These are phyloP conservation scores for Sphaceloma murrayae DNA, from an alignment of 2,329 filamentous ascomycete genomes.

Conservation along the genomic window DNA sequence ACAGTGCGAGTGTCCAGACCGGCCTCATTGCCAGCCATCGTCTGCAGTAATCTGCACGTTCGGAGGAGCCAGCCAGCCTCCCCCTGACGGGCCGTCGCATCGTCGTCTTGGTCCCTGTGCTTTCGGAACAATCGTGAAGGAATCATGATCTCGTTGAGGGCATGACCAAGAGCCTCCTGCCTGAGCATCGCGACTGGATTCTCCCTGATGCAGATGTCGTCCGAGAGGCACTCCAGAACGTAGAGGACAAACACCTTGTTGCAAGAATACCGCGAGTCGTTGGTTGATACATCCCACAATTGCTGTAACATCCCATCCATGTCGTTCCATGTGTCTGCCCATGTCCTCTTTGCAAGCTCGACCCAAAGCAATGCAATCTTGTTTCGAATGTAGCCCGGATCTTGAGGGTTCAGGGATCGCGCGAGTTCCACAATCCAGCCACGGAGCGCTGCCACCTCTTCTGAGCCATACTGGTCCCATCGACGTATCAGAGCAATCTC, in stretches of 20 bases:
- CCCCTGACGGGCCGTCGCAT: constrained; percentile 61
- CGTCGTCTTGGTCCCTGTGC: constrained; percentile 55
- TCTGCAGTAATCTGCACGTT: constrained; percentile 51
- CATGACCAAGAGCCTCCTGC: constrained; percentile 74
- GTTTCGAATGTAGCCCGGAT: constrained; percentile 78
- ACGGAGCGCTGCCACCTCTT: constrained; percentile 60
- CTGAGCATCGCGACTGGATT: constrained; percentile 76
- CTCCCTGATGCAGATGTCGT: constrained; percentile 87
- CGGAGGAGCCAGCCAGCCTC: constrained; percentile 81
- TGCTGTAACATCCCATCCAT: constrained; percentile 80
- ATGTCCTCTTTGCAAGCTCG: constrained; percentile 84
- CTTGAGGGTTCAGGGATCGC: constrained; percentile 57
- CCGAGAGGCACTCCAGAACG: constrained; percentile 82
- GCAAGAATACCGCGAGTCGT: constrained; percentile 3
- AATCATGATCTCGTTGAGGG: constrained; percentile 89
- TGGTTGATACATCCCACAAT: constrained; percentile 54
- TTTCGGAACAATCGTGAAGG: constrained; percentile 65
- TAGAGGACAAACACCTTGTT: constrained; percentile 49
- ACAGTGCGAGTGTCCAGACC: neutral
- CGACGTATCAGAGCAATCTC: constrained; percentile 82
- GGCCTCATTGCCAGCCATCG: constrained; percentile 25
- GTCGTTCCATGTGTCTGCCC: constrained; percentile 83
- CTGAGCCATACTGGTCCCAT: constrained; percentile 62
- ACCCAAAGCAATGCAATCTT: constrained; percentile 94
- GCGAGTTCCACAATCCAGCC: constrained; percentile 73